phyloP scores from a whole-genome alignment of 2,329 filamentous ascomycete species.

The Penicillium sclerotigenum region DNA sequence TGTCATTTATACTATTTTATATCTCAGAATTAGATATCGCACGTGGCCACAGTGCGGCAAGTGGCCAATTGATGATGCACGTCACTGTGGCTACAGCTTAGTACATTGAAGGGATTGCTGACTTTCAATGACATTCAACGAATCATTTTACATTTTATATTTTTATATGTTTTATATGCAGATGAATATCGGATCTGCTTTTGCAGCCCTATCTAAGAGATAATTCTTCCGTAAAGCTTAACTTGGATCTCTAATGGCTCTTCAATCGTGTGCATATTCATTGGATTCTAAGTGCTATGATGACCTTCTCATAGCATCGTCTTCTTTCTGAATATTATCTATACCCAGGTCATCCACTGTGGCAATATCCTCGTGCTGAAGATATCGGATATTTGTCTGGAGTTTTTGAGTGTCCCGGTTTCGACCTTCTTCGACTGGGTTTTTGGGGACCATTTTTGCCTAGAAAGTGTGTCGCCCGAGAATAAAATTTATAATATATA shows the following conservation, averaged over 20 bases:
- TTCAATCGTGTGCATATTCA: background rate
- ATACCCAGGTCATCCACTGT: background rate
- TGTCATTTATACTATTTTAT: background rate
- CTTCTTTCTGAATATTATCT: background rate
- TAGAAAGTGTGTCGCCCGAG: background rate
- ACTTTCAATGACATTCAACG: too few species aligned
- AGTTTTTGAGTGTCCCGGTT: background rate
- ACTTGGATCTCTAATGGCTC: background rate
- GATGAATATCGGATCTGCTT: background rate
- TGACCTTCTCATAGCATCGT: background rate
- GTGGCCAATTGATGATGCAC: slow-evolving; percentile 6
- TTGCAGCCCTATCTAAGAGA: background rate
- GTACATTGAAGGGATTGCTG: background rate
- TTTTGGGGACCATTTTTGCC: background rate
- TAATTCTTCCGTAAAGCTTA: background rate
- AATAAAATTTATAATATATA: background rate
- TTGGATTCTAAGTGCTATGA: background rate
- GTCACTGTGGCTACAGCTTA: background rate
- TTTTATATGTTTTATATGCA: too few species aligned
- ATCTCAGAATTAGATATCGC: background rate
- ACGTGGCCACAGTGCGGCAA: background rate
- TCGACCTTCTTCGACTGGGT: background rate
- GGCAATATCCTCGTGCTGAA: background rate
- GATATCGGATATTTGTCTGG: background rate
- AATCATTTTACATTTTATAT: too few species aligned